Percentiles rank a stretch among this genome's conserved stretches.
Evolutionary conservation across 2,329 filamentous ascomycete species (phyloP).

Genomic region (Talaromyces marneffei): DNA sequence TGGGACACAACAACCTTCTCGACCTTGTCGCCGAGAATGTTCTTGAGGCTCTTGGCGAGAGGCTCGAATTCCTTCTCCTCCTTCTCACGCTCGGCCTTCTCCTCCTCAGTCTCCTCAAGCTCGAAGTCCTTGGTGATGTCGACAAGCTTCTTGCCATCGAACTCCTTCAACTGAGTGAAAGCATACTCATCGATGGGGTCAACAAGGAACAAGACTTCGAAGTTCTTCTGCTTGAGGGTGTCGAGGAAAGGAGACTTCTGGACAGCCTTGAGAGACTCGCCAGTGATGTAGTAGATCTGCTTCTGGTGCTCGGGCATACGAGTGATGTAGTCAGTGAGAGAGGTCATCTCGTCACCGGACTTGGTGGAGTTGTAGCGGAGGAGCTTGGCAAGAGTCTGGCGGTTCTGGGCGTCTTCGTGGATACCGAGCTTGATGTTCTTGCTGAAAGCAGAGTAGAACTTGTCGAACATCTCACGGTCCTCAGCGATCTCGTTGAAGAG

Average conservation of each 20-base stretch:
- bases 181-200: constrained; percentile 99
- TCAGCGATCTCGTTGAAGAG: constrained; percentile 98
- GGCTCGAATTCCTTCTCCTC: constrained; percentile 98
- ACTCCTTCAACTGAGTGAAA: constrained; percentile 99
- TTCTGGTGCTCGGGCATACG: constrained; percentile 99
- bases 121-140: constrained; percentile 99
- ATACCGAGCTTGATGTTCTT: constrained; percentile 99
- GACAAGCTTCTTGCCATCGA: constrained; percentile 99
- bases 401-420: constrained; percentile 99
- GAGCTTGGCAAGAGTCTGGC: constrained; percentile 85
- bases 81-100: constrained; percentile 91
- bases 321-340: constrained; percentile 93
- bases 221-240: constrained; percentile 96
- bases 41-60: constrained; percentile 96
- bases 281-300: constrained; percentile 99
- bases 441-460: constrained; percentile 99
- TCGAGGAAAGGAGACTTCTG: constrained; percentile 98
- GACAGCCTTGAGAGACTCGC: constrained; percentile 98
- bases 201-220: constrained; percentile 98
- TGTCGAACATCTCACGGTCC: constrained; percentile 99
- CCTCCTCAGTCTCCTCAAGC: constrained; percentile 98
- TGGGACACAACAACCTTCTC: constrained; percentile 99
- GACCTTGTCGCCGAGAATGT: constrained; percentile 97
- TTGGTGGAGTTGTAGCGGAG: constrained; percentile 99
- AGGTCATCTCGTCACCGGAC: constrained; percentile 92